A percentile compares a stretch with the other conserved stretches of the same genome.
Evolutionary conservation across 345 rosid species (phyloP).

Genomic region (Iberis pinnata): DNA sequence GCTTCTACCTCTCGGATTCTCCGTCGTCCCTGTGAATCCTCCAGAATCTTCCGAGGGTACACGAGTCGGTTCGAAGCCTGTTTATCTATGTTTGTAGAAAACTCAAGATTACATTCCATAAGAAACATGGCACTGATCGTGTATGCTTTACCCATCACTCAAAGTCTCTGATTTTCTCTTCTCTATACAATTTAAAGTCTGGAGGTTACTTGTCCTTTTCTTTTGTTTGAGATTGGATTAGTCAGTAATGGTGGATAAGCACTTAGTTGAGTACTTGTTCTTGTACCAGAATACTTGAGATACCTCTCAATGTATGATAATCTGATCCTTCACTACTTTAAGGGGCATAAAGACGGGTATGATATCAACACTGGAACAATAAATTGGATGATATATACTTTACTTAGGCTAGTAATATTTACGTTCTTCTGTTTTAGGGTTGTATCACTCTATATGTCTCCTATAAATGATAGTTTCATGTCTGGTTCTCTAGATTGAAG

Average conservation of each 20-base stretch:
- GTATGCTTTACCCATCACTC: slow-evolving; percentile 95
- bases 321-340: slow-evolving; percentile 90
- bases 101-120: slow-evolving; percentile 90
- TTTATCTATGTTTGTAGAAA: background rate
- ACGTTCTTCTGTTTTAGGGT: slow-evolving; percentile 43
- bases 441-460: slow-evolving; percentile 96
- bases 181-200: slow-evolving; percentile 60
- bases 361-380: background rate
- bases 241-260: background rate
- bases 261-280: slow-evolving; percentile 7
- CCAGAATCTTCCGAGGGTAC: too few relatives aligned
- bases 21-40: too few relatives aligned
- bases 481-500: slow-evolving; percentile 91
- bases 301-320: slow-evolving; percentile 96
- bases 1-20: background rate
- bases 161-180: slow-evolving; percentile 87
- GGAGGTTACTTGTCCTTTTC: slow-evolving; percentile 46
- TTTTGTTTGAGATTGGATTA: slow-evolving; percentile 1
- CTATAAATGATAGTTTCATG: slow-evolving; percentile 96
- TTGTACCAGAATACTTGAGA: slow-evolving; percentile 61
- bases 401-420: too few relatives aligned
- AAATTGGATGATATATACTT: too few relatives aligned
- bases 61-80: background rate
- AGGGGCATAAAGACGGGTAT: slow-evolving; percentile 90
- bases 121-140: slow-evolving; percentile 86